These are phyloP conservation scores for Artomyces pyxidatus DNA, from an alignment of 768 basidiomycete species.

Conservation along the genomic window DNA sequence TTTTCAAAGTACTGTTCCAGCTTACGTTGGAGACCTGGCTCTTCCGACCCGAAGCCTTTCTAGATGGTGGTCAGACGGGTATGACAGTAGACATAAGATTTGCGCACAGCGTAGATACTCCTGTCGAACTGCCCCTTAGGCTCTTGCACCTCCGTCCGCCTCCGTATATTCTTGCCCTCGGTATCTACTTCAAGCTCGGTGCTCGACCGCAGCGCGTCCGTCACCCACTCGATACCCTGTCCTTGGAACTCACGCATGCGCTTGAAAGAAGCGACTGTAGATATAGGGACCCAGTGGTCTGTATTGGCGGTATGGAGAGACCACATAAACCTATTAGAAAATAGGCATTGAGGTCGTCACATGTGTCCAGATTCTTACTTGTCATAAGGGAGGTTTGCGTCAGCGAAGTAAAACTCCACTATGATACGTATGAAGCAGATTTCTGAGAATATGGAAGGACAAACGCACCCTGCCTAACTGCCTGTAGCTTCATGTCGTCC, in stretches of 20 bases:
- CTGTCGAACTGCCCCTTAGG: constrained; percentile 75
- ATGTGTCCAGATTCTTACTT: constrained; percentile 52
- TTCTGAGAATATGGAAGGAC: not conserved
- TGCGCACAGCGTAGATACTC: constrained; percentile 81
- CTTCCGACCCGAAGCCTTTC: constrained; percentile 83
- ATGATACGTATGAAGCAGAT: not conserved
- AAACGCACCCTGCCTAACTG: constrained; percentile 46
- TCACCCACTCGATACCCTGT: constrained; percentile 61
- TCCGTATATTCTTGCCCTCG: constrained; percentile 61
- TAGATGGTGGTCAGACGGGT: constrained; percentile 21
- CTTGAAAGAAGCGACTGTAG: constrained; percentile 87
- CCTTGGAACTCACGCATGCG: constrained; percentile 74
- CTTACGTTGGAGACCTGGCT: constrained; percentile 53
- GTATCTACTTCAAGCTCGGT: constrained; percentile 66
- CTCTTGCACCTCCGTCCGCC: constrained; percentile 66
- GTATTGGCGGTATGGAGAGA: constrained; percentile 70
- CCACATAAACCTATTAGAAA: constrained; percentile 88
- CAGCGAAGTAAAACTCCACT: constrained; percentile 98
- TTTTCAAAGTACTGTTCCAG: constrained; percentile 75
- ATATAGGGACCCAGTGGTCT: constrained; percentile 86
- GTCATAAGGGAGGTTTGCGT: constrained; percentile 92
- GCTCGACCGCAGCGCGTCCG: constrained; percentile 50
- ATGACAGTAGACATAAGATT: not conserved
- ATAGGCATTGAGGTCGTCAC: no score
- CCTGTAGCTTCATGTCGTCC: constrained; percentile 37